These are phyloP conservation scores for Hypocrella siamensis DNA, from an alignment of 2,329 filamentous ascomycete genomes.

Conservation along the genomic window DNA sequence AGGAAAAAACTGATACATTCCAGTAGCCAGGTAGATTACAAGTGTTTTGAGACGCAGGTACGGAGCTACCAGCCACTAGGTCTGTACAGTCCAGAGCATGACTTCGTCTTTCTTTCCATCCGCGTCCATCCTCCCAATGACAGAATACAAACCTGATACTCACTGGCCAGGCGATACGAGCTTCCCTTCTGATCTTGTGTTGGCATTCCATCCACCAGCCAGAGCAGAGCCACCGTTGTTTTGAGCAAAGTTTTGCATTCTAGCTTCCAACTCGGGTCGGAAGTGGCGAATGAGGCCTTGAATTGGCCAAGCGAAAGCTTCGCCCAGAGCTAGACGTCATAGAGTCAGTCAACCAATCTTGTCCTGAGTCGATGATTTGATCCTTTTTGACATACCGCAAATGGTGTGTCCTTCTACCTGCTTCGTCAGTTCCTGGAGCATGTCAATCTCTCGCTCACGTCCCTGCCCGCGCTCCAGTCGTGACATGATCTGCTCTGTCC, in stretches of 20 bases:
- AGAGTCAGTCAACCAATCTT: no score
- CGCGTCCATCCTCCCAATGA: no score
- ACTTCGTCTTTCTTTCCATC: no score
- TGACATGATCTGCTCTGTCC: conserved; percentile 98
- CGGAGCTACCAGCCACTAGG: no score
- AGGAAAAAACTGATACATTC: no score
- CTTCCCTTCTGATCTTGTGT: conserved; percentile 61
- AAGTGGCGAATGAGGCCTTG: conserved; percentile 98
- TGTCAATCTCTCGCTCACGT: conserved; percentile 87
- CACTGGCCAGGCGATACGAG: conserved; percentile 85
- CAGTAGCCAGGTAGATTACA: no score
- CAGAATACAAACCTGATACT: conserved; percentile 13
- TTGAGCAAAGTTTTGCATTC: conserved; percentile 67
- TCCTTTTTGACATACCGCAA: conserved; percentile 50
- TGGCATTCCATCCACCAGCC: conserved; percentile 77
- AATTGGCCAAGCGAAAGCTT: conserved; percentile 97
- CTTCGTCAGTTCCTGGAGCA: conserved; percentile 98
- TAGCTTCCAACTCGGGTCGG: conserved; percentile 83
- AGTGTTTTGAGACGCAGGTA: no score
- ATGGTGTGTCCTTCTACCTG: conserved; percentile 99
- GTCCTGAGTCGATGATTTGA: no score
- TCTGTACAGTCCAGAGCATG: no score
- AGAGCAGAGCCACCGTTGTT: conserved; percentile 58
- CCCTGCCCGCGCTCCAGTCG: conserved; percentile 87
- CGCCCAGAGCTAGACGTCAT: conserved; percentile 79